Base-by-base conservation (phyloP, 1,139 yeast genomes). In the Yamadazyma sp. region DNA sequence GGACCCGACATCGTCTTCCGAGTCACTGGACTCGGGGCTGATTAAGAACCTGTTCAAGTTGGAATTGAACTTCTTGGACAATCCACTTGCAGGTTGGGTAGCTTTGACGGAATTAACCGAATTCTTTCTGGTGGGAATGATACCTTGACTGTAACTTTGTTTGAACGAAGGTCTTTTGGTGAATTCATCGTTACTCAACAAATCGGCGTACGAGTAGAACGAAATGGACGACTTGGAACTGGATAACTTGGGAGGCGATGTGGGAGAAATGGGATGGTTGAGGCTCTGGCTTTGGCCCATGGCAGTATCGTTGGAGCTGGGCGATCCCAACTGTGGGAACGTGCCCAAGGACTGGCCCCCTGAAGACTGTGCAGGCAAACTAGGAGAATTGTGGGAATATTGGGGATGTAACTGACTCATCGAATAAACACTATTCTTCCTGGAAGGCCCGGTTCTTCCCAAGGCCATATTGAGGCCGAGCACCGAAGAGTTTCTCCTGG, bases 201-300 rank as follows among this genome's bases (percentile, higher is more conserved):
- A 75, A 51, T 87, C 95, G 4, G 92, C 95, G 58, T 83, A 87
- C 4, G 91, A 82, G 55, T 80, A 84, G 58, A 86, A 86, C 35
- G 81, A 77, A 31, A 85, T 66, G 1, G 81, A 67, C n/a, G 83
- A 81, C 43, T 71, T 62, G 11, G 72, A 61, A 36, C 61, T 51
- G 29, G 56, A 51, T 49, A 62, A 69, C 55, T 59, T 69, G 42
- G 64, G 79, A 3, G 76, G 74, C 7, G 70, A 62, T 37, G 59
- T 60, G 40, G 61, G 61, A 12, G 55, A 56, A 40, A 44, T 40
- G 14, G 52, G 52, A 33, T 45, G 48, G 22, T 33, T 41, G 8
- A 17, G 17, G 17, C 29, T 31, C 16, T 31, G 25, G 18, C 25
- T 22, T 12, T 38, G 42, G 7, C 32, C 23, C 32, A 32, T 16